A percentile compares a stretch with the other conserved stretches of the same genome.
Evolutionary conservation across 2,329 filamentous ascomycete species (phyloP).

Genomic region (Geosmithia morbida): DNA sequence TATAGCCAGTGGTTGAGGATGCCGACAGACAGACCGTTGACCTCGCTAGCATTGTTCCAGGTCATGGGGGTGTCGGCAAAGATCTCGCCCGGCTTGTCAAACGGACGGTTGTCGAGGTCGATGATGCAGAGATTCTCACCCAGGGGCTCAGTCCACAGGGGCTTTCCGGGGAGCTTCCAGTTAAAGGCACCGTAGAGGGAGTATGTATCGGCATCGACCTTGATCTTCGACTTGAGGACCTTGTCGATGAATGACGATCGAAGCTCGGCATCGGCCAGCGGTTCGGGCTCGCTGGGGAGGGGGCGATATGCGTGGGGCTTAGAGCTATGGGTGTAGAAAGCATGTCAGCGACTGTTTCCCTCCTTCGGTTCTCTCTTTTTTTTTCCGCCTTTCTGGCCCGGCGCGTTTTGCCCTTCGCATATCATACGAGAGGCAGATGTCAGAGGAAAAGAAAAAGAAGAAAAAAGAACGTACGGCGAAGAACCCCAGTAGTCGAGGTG

Average conservation of each 20-base stretch:
- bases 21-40: slow-evolving; percentile 23
- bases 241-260: slow-evolving; percentile 17
- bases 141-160: slow-evolving; percentile 16
- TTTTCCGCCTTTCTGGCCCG: no score
- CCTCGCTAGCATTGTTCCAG: slow-evolving; percentile 16
- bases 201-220: slow-evolving; percentile 12
- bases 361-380: no score
- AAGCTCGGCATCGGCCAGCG: slow-evolving; percentile 8
- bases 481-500: slow-evolving; percentile 9
- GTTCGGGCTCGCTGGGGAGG: not conserved
- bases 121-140: slow-evolving; percentile 27
- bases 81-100: slow-evolving; percentile 18
- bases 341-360: no score
- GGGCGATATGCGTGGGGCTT: no score
- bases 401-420: no score
- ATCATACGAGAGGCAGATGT: no score
- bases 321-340: no score
- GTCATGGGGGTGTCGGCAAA: slow-evolving; percentile 18
- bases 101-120: slow-evolving; percentile 26
- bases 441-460: no score
- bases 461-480: not conserved
- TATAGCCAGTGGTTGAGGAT: slow-evolving; percentile 30
- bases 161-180: slow-evolving; percentile 13
- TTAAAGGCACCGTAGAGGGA: slow-evolving; percentile 16
- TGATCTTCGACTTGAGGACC: slow-evolving; percentile 14